Evolutionary conservation across 1,284 basidiomycete genomes (phyloP).

Genomic region (Trametes polyzona): DNA sequence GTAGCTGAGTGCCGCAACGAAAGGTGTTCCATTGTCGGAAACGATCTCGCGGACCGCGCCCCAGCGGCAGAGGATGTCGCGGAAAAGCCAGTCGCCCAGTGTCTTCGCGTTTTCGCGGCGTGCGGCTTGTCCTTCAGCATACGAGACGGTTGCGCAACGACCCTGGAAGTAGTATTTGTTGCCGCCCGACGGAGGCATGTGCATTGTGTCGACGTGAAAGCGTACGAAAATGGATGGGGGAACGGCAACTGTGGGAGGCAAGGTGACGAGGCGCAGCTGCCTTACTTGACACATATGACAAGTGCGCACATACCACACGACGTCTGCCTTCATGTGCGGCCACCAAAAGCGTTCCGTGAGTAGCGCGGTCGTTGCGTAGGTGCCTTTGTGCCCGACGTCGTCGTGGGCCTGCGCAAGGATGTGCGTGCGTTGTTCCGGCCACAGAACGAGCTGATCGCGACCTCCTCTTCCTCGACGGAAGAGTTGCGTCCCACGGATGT

Average conservation of each 20-base stretch:
- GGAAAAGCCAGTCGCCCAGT: constrained; percentile 32
- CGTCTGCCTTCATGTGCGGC: constrained; percentile 32
- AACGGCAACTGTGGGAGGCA: constrained; percentile 37
- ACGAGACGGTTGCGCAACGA: constrained; percentile 25
- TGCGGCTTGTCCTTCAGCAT: constrained; percentile 29
- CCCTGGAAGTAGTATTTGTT: constrained; percentile 31
- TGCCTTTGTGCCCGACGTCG: constrained; percentile 32
- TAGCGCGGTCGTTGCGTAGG: constrained; percentile 17
- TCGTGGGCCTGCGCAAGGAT: constrained; percentile 28
- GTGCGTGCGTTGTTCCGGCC: constrained; percentile 1
- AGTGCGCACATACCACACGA: constrained; percentile 38
- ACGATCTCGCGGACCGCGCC: constrained; percentile 28
- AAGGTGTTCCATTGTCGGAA: constrained; percentile 31
- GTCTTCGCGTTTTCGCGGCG: constrained; percentile 5
- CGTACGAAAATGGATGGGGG: constrained; percentile 38
- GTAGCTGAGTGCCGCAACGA: constrained; percentile 38
- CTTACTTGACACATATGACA: constrained; percentile 43
- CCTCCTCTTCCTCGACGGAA: constrained; percentile 11
- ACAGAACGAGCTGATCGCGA: constrained; percentile 16
- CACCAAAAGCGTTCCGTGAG: constrained; percentile 34
- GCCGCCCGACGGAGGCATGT: constrained; percentile 27
- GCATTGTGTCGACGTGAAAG: constrained; percentile 39
- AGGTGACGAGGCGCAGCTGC: constrained; percentile 30
- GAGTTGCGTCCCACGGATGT: constrained; percentile 8
- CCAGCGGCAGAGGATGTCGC: constrained; percentile 32